Percentiles rank a stretch among this genome's conserved stretches.
Evolutionary conservation across 148 eudicot species (phyloP).

Genomic region (Arbutus unedo): DNA sequence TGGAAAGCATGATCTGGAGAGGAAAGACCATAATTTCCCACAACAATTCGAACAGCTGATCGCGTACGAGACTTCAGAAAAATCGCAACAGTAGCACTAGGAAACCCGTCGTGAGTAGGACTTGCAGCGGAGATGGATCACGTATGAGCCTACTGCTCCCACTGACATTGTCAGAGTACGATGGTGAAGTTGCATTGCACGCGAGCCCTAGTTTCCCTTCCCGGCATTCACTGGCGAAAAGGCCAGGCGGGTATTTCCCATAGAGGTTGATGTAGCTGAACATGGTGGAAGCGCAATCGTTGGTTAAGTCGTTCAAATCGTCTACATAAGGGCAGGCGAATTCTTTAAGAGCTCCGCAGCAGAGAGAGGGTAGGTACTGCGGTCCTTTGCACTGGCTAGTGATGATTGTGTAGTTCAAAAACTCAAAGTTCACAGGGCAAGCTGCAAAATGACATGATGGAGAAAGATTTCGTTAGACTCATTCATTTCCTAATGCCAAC

Average conservation of each 20-base stretch:
- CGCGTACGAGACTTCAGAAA: not conserved
- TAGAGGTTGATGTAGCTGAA: constrained; percentile 51
- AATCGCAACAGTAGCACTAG: not conserved
- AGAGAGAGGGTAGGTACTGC: constrained; percentile 23
- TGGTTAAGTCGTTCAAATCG: constrained; percentile 30
- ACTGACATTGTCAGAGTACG: not conserved
- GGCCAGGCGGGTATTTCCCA: constrained; percentile 46
- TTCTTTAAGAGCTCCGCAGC: constrained; percentile 38
- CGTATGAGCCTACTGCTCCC: not conserved
- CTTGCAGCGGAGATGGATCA: constrained; percentile 9
- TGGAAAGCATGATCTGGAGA: no score
- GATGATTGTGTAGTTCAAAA: constrained; percentile 40
- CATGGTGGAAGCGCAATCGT: constrained; percentile 44
- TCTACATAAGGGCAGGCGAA: constrained; percentile 44
- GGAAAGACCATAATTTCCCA: not conserved
- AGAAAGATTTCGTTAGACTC: not conserved
- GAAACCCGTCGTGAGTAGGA: constrained; percentile 11
- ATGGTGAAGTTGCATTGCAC: constrained; percentile 30
- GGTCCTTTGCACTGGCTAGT: constrained; percentile 54
- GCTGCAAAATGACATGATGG: constrained; percentile 26
- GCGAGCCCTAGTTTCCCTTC: constrained; percentile 34
- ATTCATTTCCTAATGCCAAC: no score
- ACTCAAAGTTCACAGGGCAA: constrained; percentile 51
- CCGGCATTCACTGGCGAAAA: constrained; percentile 37
- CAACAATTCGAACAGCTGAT: not conserved